These are phyloP conservation scores for Colletotrichum costaricense DNA, from an alignment of 2,329 filamentous ascomycete genomes.

Conservation along the genomic window DNA sequence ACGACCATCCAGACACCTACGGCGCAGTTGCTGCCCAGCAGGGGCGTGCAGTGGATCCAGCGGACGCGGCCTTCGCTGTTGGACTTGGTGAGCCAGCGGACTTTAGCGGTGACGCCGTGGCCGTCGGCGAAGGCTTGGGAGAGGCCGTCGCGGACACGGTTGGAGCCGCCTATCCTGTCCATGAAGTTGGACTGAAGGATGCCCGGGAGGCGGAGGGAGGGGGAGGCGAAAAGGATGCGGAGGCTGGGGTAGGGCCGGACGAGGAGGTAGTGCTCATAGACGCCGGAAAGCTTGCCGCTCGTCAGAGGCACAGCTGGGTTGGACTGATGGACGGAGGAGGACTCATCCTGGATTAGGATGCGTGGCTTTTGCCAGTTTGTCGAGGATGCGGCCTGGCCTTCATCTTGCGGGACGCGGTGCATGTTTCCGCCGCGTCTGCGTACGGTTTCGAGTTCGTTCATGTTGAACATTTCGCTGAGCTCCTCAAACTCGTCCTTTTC, in stretches of 20 bases:
- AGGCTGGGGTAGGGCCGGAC: slow-evolving; percentile 74
- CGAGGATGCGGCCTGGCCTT: slow-evolving; percentile 48
- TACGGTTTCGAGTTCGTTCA: slow-evolving; percentile 73
- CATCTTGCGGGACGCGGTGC: slow-evolving; percentile 62
- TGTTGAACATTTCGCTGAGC: slow-evolving; percentile 77
- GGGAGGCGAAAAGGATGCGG: slow-evolving; percentile 76
- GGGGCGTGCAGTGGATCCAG: slow-evolving; percentile 83
- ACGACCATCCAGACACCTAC: slow-evolving; percentile 86
- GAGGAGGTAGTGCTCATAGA: slow-evolving; percentile 70
- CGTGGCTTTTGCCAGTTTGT: slow-evolving; percentile 52
- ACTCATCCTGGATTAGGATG: slow-evolving; percentile 52
- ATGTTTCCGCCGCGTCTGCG: slow-evolving; percentile 72
- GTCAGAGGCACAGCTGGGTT: slow-evolving; percentile 3
- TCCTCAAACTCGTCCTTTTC: slow-evolving; percentile 70
- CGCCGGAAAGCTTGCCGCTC: slow-evolving; percentile 50
- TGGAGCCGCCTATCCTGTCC: slow-evolving; percentile 62
- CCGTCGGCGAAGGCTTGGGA: slow-evolving; percentile 73
- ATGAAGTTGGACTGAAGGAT: slow-evolving; percentile 72
- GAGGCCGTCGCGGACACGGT: slow-evolving; percentile 59
- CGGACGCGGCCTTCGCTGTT: slow-evolving; percentile 70
- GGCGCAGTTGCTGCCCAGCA: slow-evolving; percentile 73
- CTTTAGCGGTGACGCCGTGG: slow-evolving; percentile 78
- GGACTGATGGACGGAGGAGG: slow-evolving; percentile 34
- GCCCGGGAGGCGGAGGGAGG: slow-evolving; percentile 73
- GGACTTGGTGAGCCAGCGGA: slow-evolving; percentile 72